Base-by-base conservation (phyloP, 169 alveolate genomes). In the Plasmodium coatneyi region DNA sequence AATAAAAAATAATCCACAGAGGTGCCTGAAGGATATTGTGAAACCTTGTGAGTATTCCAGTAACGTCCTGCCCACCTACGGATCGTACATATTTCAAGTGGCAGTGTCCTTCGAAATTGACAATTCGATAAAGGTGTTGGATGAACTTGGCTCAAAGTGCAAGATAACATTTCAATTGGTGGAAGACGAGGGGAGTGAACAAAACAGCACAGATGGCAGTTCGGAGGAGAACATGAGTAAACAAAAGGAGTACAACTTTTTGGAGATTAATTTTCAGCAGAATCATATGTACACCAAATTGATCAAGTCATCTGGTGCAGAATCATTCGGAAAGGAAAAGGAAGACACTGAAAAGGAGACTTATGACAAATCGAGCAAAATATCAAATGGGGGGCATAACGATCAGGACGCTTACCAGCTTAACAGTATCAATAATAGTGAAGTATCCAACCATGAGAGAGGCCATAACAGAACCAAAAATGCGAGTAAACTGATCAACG, bases 111-210 rank as follows among this genome's bases (percentile, higher is more conserved):
- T 91, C 76, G 95, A 91, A 80, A 91, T 91, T 30, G 95, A 91
- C n/a, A 91, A 91, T 71, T 91, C 95, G n/a, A 91, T 91, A 81
- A 91, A 91, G 83, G 95, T 91, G 71, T 91, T 91, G 76, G 95
- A 91, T 71, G 95, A 91, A 25, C 80, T 30, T 30, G 95, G 95
- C 25, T 80, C 95, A 25, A 91, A 91, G 16, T 91, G 95, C 16
- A 91, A 81, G 82, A 91, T 91, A 43, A n/a, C 74, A 74, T 91
- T 91, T 91, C 95, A 91, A 60, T 19, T 91, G 72, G 60, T 19
- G 52, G 92, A 91, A 80, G 84, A 91, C n/a, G 84, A 80, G 2
- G 60, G 54, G 28, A 78, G 79, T 41, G 93, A 87, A 19, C 30
- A 87, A 34, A 30, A 30, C 10, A 74, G 32, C 32, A 19, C 32